A percentile compares a stretch with the other conserved stretches of the same genome.
Conservation (phyloP, 2,329 filamentous ascomycete genomes). For the Cucurbitaria berberidis region DNA sequence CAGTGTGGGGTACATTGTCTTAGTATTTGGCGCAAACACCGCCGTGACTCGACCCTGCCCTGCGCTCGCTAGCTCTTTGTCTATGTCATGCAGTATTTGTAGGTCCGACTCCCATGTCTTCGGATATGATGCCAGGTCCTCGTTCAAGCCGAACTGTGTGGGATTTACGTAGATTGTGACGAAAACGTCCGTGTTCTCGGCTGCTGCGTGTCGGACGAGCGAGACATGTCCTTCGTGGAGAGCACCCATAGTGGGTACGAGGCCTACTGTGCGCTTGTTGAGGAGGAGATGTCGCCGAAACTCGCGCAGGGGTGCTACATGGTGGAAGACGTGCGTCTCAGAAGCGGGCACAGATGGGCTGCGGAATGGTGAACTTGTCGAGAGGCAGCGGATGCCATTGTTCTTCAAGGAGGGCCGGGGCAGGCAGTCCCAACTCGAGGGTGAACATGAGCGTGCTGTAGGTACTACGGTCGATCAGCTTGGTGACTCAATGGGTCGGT, state of each 20-base stretch:
- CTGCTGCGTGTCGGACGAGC: conserved; percentile 81
- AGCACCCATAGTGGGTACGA: conserved; percentile 97
- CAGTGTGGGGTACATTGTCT: conserved; percentile 86
- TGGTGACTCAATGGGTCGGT: conserved; percentile 13
- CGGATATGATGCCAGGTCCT: conserved; percentile 89
- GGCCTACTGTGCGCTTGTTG: conserved; percentile 74
- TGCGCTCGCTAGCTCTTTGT: conserved; percentile 69
- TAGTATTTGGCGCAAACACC: conserved; percentile 83
- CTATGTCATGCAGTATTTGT: conserved; percentile 68
- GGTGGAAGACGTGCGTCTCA: conserved; percentile 73
- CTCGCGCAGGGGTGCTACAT: conserved; percentile 72
- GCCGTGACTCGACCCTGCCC: conserved; percentile 72
- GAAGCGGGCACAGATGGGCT: conserved; percentile 24
- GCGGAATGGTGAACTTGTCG: conserved; percentile 23
- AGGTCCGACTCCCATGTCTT: conserved; percentile 85
- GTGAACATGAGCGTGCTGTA: conserved; percentile 5
- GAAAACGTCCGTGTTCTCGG: conserved; percentile 84
- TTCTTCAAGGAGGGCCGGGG: background rate
- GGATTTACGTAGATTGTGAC: conserved; percentile 96
- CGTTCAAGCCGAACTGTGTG: conserved; percentile 88
- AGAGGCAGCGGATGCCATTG: conserved; percentile 27
- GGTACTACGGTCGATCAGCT: conserved; percentile 22
- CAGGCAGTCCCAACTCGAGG: conserved; percentile 5
- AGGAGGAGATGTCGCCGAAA: conserved; percentile 71
- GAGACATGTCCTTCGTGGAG: conserved; percentile 91